Percentiles rank a stretch among this genome's conserved stretches.
Evolutionary conservation across 1,139 yeast species (phyloP).

Genomic region (Blastobotrys proliferans): DNA sequence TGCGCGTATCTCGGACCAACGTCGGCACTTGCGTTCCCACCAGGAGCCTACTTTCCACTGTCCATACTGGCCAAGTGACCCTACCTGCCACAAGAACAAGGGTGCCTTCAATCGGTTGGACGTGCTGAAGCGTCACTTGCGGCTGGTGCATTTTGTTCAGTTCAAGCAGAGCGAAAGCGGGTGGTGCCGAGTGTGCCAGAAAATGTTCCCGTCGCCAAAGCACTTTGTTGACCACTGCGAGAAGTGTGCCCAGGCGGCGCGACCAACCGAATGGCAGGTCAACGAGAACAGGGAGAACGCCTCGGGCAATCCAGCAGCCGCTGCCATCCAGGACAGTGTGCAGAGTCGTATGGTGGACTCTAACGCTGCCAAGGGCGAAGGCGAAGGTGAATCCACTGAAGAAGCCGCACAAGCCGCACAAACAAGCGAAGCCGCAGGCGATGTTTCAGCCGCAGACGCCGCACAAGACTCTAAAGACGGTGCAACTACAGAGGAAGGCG

Average conservation of each 20-base stretch:
- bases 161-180: constrained; percentile 49
- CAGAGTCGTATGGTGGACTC: background rate
- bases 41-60: constrained; percentile 61
- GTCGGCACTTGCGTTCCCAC: constrained; percentile 63
- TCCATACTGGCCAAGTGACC: constrained; percentile 64
- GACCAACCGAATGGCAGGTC: constrained; percentile 38
- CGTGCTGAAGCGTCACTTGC: constrained; percentile 64
- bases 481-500: background rate
- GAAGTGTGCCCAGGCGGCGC: constrained; percentile 48
- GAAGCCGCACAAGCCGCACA: background rate
- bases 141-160: constrained; percentile 59
- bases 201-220: constrained; percentile 53
- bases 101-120: constrained; percentile 69
- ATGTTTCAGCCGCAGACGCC: background rate
- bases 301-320: background rate
- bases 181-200: constrained; percentile 61
- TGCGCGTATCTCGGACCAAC: constrained; percentile 59
- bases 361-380: background rate
- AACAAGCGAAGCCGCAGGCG: background rate
- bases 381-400: background rate
- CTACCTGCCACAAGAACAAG: constrained; percentile 67
- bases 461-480: background rate
- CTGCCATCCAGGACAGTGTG: no score
- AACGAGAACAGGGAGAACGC: constrained; percentile 15
- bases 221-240: constrained; percentile 63